Conservation (phyloP, 345 rosid species). For the Rhizophora apiculata region DNA sequence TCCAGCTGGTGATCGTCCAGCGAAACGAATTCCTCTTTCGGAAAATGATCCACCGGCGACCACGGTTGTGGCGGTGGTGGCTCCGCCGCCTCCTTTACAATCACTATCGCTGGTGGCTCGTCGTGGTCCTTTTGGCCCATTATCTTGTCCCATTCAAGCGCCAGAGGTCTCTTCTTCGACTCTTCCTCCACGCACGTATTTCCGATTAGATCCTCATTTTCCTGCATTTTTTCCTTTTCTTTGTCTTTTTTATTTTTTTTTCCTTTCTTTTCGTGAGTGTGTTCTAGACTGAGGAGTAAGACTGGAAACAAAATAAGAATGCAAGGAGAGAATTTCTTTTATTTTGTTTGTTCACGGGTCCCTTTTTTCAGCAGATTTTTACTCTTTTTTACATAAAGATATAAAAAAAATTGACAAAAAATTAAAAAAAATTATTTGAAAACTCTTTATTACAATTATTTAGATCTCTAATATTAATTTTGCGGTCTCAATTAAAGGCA, state of each 20-base stretch:
- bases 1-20: slow-evolving; percentile 38
- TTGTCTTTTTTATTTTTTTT: not conserved
- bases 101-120: slow-evolving; percentile 29
- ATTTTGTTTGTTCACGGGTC: no score
- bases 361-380: no score
- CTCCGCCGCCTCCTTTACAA: slow-evolving; percentile 20
- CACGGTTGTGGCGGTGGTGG: slow-evolving; percentile 4
- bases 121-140: slow-evolving; percentile 13
- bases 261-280: not conserved
- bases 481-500: no score
- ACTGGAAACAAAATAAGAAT: no score
- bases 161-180: slow-evolving; percentile 30
- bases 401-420: no score
- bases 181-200: slow-evolving; percentile 23
- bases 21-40: slow-evolving; percentile 8
- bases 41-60: slow-evolving; percentile 3
- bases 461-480: no score
- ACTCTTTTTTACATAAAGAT: no score
- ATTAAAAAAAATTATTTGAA: no score
- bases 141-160: slow-evolving; percentile 39
- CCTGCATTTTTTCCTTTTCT: not conserved
- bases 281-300: no score
- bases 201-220: not conserved
- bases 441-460: no score
- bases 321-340: no score